Base-by-base conservation (phyloP, 2,329 filamentous ascomycete genomes). In the Pseudogymnoascus pannorum region DNA sequence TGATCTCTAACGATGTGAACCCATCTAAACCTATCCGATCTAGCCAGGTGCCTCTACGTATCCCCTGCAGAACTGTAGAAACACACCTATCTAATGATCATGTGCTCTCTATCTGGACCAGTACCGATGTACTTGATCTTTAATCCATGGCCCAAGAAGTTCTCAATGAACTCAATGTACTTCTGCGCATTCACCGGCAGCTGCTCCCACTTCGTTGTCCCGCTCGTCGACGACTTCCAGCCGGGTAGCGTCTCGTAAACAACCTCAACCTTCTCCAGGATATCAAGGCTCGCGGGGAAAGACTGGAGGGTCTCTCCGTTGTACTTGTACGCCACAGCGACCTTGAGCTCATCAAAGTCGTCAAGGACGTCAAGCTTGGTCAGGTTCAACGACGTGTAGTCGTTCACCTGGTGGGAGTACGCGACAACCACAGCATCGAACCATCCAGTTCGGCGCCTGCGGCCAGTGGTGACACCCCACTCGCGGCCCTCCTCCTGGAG, bases 261-360 rank as follows among this genome's bases (percentile, higher is more conserved):
- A 16, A 89, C 84, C 69, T 87, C 81, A 60, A 84, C 79, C 59
- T 78, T 76, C 26, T 81, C 80, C 14, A 91, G 77, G 35, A 80
- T 72, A 42, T 78, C 75, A 14, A 85, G 78, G 68, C 88, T 82
- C 6, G 86, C 85, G 4, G 81, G 88, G 79, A 88, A 91, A 11
- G 80, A 83, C 16, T 81, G 77, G 9, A 88, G 73, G 61, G 76
- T 75, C 70, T 80, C 69, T 29, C 78, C 79, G 40, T 36, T 42
- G 29, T 38, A 61, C 29, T 60, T 80, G 76, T 96, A 96, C 2
- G 83, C 85, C 12, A 88, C 83, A 16, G 88, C 88, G 58, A 90
- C 79, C 73, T 92, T 89, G 75, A 95, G 82, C 69, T 85, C 86
- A 8, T 83, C 79, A 72, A 96, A 91, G 31, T 83, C 83, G 71